Conservation (phyloP, 2,329 filamentous ascomycete species). For the Didymella keratinophila region DNA sequence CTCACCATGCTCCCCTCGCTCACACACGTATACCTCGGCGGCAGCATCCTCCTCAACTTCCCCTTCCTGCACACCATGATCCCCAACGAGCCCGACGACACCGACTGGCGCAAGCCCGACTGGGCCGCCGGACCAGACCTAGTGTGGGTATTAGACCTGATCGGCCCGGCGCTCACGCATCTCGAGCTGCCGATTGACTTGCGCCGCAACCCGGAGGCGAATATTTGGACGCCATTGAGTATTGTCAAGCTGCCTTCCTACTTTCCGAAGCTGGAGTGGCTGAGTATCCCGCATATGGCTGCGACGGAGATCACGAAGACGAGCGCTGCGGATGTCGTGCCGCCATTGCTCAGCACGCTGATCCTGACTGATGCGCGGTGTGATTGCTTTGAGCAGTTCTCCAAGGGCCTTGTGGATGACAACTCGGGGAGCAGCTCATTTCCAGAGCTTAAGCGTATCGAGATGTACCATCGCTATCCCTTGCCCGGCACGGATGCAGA, state of each 20-base stretch:
- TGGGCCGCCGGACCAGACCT: background rate
- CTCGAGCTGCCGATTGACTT: slow-evolving; percentile 6
- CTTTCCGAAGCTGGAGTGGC: background rate
- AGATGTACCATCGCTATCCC: background rate
- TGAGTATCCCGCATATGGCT: slow-evolving; percentile 2
- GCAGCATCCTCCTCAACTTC: slow-evolving; percentile 9
- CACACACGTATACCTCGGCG: background rate
- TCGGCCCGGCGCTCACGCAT: background rate
- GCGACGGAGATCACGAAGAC: background rate
- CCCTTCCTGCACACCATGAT: background rate
- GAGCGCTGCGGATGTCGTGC: background rate
- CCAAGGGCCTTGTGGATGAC: background rate
- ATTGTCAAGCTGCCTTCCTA: background rate
- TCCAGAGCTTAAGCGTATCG: background rate
- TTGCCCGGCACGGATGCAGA: background rate
- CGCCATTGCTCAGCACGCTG: background rate
- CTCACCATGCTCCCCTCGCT: slow-evolving; percentile 5
- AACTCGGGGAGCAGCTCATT: background rate
- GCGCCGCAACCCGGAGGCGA: background rate
- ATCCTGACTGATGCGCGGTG: slow-evolving; percentile 5
- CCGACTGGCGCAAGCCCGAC: background rate
- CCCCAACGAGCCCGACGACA: background rate
- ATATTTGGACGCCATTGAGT: background rate
- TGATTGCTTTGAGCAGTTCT: background rate
- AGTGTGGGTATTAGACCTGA: background rate